phyloP scores from a whole-genome alignment of 1,139 yeast species.

The Magnusiomyces suaveolens region DNA sequence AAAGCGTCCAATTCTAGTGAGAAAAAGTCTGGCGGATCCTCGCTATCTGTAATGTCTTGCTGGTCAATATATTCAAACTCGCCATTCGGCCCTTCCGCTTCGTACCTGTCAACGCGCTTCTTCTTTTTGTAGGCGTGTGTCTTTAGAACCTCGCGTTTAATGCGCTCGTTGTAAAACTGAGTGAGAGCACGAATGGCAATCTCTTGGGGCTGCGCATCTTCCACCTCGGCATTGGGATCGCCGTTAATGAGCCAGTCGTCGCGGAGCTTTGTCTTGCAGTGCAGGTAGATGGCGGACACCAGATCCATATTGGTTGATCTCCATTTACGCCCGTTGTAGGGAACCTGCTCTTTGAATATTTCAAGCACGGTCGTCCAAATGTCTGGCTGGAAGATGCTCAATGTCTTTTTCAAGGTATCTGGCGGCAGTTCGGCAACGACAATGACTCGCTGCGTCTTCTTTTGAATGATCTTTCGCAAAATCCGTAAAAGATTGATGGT shows the following conservation, averaged over 20 bases:
- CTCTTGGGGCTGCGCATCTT: slow-evolving; percentile 78
- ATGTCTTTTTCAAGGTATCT: slow-evolving; percentile 33
- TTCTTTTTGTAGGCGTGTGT: not conserved
- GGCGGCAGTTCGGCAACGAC: slow-evolving; percentile 37
- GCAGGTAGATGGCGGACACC: slow-evolving; percentile 75
- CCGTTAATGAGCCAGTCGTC: slow-evolving; percentile 88
- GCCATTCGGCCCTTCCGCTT: not conserved
- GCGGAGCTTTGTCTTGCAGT: slow-evolving; percentile 58
- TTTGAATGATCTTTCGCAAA: slow-evolving; percentile 30
- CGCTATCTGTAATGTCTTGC: not conserved
- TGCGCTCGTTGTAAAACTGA: slow-evolving; percentile 64
- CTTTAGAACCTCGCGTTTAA: slow-evolving; percentile 22
- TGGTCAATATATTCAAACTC: not conserved
- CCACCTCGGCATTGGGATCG: slow-evolving; percentile 66
- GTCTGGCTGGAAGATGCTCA: slow-evolving; percentile 46
- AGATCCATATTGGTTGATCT: slow-evolving; percentile 86
- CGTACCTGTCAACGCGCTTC: not conserved
- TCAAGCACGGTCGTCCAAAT: slow-evolving; percentile 63
- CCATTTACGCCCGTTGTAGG: slow-evolving; percentile 94
- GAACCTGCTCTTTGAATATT: slow-evolving; percentile 65
- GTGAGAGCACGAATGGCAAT: slow-evolving; percentile 70
- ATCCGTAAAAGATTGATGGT: slow-evolving; percentile 30
- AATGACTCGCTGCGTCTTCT: slow-evolving; percentile 36
- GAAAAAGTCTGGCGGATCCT: slow-evolving; percentile 8
- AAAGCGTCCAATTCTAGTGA: slow-evolving; percentile 11